Conservation (phyloP, 192 early-diverging fungal species). For the Linnemannia schmuckeri region DNA sequence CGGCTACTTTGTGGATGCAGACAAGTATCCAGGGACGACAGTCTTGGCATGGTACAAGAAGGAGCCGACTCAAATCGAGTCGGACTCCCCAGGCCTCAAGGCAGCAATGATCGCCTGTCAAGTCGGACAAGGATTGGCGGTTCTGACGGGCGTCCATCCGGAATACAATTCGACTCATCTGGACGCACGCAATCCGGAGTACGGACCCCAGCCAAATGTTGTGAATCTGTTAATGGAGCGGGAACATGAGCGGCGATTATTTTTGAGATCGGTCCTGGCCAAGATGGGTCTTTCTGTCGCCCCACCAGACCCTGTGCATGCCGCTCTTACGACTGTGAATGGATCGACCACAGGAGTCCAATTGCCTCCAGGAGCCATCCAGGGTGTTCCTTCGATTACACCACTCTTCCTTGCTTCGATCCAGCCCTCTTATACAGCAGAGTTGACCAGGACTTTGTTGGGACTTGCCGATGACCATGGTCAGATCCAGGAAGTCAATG, state of each 20-base stretch:
- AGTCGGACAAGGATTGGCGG: slow-evolving; percentile 76
- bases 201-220: slow-evolving; percentile 64
- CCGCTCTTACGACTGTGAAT: not conserved
- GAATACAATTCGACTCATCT: slow-evolving; percentile 79
- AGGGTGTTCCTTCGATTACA: slow-evolving; percentile 27
- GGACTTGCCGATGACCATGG: slow-evolving; percentile 16
- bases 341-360: not conserved
- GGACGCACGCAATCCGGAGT: slow-evolving; percentile 62
- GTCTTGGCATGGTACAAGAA: slow-evolving; percentile 57
- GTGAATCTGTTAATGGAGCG: slow-evolving; percentile 61
- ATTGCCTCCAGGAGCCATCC: slow-evolving; percentile 17
- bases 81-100: not conserved
- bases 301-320: not conserved
- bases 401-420: slow-evolving; percentile 39
- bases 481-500: slow-evolving; percentile 48
- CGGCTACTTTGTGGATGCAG: slow-evolving; percentile 71
- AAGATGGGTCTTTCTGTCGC: slow-evolving; percentile 69
- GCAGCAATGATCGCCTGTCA: slow-evolving; percentile 78
- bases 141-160: slow-evolving; percentile 86
- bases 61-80: not conserved
- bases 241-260: slow-evolving; percentile 64
- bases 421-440: slow-evolving; percentile 21
- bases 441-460: slow-evolving; percentile 22
- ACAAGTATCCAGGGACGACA: slow-evolving; percentile 46
- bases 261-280: slow-evolving; percentile 69